Evolutionary conservation across 257 asterid species (phyloP).

Genomic region (Solanum gandarillasii): DNA sequence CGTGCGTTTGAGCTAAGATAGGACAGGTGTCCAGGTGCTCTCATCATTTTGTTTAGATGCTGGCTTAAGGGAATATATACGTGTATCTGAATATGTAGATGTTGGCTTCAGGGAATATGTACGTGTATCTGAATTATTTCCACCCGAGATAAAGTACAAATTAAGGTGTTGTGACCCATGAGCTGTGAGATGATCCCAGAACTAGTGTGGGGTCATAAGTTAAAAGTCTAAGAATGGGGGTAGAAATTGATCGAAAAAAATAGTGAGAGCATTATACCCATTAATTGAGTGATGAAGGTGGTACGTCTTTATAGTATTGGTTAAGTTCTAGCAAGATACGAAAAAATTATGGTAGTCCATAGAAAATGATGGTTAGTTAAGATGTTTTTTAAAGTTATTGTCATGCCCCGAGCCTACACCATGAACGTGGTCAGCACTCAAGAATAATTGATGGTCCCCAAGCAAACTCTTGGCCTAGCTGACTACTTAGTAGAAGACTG

Average conservation of each 20-base stretch:
- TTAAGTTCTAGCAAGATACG: not conserved
- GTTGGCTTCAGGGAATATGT: too few species aligned
- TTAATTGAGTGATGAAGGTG: not conserved
- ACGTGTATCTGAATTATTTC: not conserved
- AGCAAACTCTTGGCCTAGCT: too few species aligned
- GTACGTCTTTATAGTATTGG: not conserved
- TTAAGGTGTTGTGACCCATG: not conserved
- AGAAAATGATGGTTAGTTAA: not conserved
- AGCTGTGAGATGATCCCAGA: not conserved
- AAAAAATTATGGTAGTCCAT: not conserved
- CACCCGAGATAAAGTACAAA: not conserved
- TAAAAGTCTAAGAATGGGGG: not conserved
- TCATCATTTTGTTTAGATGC: not conserved
- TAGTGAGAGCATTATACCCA: not conserved
- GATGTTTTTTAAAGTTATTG: not conserved
- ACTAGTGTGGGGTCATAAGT: not conserved
- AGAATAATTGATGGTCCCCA: too few species aligned
- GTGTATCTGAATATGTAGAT: not conserved
- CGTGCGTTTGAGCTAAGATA: too few species aligned
- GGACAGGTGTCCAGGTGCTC: not conserved
- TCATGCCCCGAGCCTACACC: too few species aligned
- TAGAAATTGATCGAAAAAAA: not conserved
- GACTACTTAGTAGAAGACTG: too few species aligned
- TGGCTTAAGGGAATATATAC: too few species aligned
- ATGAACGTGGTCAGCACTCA: too few species aligned